phyloP scores from a whole-genome alignment of 2,329 filamentous ascomycete genomes.

The Apiospora arundinis region DNA sequence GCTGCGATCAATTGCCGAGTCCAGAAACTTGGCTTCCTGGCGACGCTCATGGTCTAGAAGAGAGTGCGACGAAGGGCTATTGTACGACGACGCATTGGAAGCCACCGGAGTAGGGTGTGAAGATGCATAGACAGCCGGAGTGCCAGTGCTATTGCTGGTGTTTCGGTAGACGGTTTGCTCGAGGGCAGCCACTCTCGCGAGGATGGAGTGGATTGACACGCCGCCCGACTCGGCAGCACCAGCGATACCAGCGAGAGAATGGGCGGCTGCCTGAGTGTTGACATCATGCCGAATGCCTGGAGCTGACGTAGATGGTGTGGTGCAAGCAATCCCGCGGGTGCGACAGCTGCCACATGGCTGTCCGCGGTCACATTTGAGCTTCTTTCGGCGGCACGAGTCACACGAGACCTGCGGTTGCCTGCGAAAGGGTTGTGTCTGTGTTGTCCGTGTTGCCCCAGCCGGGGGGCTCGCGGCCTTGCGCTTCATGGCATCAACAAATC shows the following conservation, averaged over 20 bases:
- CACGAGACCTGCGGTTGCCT: slow-evolving; percentile 42
- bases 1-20: slow-evolving; percentile 15
- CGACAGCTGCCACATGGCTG: slow-evolving; percentile 39
- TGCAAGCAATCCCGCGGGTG: slow-evolving; percentile 35
- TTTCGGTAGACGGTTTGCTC: slow-evolving; percentile 37
- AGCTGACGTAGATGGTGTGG: not conserved
- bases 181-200: slow-evolving; percentile 35
- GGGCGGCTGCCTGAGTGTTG: not conserved
- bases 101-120: not conserved
- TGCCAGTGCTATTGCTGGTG: not conserved
- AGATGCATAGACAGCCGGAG: not conserved
- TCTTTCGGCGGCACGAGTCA: slow-evolving; percentile 40
- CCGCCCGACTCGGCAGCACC: not conserved
- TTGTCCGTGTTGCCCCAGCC: slow-evolving; percentile 5
- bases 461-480: slow-evolving; percentile 26
- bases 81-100: not conserved
- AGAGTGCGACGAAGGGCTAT: not conserved
- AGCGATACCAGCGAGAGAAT: not conserved
- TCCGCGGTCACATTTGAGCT: slow-evolving; percentile 41
- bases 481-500: slow-evolving; percentile 25
- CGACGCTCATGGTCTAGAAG: slow-evolving; percentile 28
- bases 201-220: slow-evolving; percentile 28
- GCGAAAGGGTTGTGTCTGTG: slow-evolving; percentile 20
- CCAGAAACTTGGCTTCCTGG: slow-evolving; percentile 28
- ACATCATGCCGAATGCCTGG: not conserved